Percentiles rank a stretch among this genome's conserved stretches.
phyloP scores from a whole-genome alignment of 768 basidiomycete species.

The Suillus placidus region DNA sequence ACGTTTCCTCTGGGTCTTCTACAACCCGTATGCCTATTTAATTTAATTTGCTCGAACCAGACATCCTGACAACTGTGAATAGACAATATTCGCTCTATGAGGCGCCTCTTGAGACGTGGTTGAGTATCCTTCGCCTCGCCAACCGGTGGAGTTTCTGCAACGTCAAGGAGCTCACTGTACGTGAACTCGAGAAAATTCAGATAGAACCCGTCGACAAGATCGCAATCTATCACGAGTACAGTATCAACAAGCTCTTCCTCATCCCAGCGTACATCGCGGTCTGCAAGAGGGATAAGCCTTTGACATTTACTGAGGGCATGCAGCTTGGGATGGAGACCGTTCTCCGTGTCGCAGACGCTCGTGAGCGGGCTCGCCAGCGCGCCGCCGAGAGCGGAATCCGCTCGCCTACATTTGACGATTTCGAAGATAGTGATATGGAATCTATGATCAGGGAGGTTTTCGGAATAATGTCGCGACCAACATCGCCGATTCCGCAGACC shows the following conservation, averaged over 20 bases:
- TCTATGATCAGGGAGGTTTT: slow-evolving; percentile 32
- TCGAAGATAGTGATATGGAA: slow-evolving; percentile 33
- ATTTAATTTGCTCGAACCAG: neutral
- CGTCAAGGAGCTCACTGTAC: slow-evolving; percentile 42
- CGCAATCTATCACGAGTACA: slow-evolving; percentile 40
- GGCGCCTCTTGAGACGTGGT: slow-evolving; percentile 44
- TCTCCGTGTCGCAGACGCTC: slow-evolving; percentile 40
- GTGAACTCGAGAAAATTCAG: slow-evolving; percentile 40
- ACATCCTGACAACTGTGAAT: slow-evolving; percentile 7
- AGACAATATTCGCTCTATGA: slow-evolving; percentile 43
- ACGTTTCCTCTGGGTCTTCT: slow-evolving; percentile 63
- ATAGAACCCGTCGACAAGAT: slow-evolving; percentile 42
- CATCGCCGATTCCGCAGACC: slow-evolving; percentile 22
- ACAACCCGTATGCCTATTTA: slow-evolving; percentile 52
- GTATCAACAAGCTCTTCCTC: slow-evolving; percentile 37
- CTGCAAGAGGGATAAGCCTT: slow-evolving; percentile 39
- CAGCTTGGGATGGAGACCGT: slow-evolving; percentile 45
- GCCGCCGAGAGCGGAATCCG: slow-evolving; percentile 36
- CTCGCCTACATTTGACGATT: slow-evolving; percentile 35
- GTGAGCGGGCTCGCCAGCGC: slow-evolving; percentile 42
- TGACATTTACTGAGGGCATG: slow-evolving; percentile 42
- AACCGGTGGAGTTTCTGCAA: slow-evolving; percentile 44
- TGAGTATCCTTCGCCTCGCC: slow-evolving; percentile 41
- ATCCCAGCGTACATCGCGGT: slow-evolving; percentile 39
- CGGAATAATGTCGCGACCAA: slow-evolving; percentile 28